Evolutionary conservation across 2,329 filamentous ascomycete species (phyloP).

Genomic region (Aspergillus awamori): DNA sequence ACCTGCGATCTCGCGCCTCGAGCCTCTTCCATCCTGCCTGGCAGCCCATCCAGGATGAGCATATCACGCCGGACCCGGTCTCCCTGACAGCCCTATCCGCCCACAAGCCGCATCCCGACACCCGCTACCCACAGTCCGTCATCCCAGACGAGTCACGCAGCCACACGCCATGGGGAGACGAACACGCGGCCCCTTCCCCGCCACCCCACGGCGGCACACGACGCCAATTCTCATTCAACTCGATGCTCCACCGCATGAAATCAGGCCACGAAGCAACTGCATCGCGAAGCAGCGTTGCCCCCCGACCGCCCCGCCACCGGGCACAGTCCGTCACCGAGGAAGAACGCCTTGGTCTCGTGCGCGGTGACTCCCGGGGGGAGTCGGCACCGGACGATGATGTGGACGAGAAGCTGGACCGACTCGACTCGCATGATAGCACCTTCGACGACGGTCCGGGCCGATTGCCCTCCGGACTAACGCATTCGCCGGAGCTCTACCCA

Average conservation of each 20-base stretch:
- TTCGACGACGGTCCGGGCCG: conserved; percentile 10
- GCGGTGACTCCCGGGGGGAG: conserved; percentile 73
- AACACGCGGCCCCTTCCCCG: conserved; percentile 29
- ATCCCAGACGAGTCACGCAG: conserved; percentile 44
- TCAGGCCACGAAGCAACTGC: conserved; percentile 29
- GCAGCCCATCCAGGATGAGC: conserved; percentile 37
- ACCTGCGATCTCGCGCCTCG: conserved; percentile 42
- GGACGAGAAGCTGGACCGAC: conserved; percentile 36
- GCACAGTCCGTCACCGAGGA: conserved; percentile 70
- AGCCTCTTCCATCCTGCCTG: conserved; percentile 40
- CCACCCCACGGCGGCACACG: conserved; percentile 58
- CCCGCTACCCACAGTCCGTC: conserved; percentile 34
- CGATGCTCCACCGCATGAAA: conserved; percentile 67
- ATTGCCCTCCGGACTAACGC: neutral
- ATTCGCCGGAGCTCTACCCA: conserved; percentile 14
- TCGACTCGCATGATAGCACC: conserved; percentile 21
- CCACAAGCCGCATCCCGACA: conserved; percentile 52
- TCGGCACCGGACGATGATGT: conserved; percentile 38
- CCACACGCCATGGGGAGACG: conserved; percentile 40
- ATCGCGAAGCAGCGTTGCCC: conserved; percentile 34
- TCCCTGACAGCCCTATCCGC: conserved; percentile 63
- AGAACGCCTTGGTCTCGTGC: conserved; percentile 80
- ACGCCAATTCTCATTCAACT: conserved; percentile 91
- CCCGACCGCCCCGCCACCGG: conserved; percentile 46
- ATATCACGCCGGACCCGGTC: conserved; percentile 59